Conservation (phyloP, 768 basidiomycete genomes). For the Scleroderma bovista region DNA sequence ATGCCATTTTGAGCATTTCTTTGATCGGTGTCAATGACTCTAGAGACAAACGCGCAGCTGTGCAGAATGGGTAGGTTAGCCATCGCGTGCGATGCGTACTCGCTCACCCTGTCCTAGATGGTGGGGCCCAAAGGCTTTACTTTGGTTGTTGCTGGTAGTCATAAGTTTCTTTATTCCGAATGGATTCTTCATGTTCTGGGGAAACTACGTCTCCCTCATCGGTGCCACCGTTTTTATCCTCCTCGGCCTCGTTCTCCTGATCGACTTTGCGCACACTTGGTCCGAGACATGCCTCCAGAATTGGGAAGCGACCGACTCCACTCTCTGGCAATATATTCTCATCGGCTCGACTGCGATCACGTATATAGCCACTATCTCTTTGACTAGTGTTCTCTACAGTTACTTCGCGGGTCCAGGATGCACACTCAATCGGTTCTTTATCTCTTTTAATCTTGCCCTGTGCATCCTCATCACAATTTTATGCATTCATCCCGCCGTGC, state of each 20-base stretch:
- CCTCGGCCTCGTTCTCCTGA: slow-evolving; percentile 91
- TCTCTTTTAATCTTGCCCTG: slow-evolving; percentile 86
- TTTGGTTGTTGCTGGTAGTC: slow-evolving; percentile 79
- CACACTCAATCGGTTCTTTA: slow-evolving; percentile 93
- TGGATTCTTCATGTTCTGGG: slow-evolving; percentile 97
- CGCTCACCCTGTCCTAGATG: slow-evolving; percentile 49
- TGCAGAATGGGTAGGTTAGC: slow-evolving; percentile 85
- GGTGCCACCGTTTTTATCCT: slow-evolving; percentile 95
- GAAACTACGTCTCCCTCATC: slow-evolving; percentile 85
- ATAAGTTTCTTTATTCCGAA: slow-evolving; percentile 95
- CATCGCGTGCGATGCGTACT: slow-evolving; percentile 3
- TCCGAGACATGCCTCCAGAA: slow-evolving; percentile 94
- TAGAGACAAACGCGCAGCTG: slow-evolving; percentile 84
- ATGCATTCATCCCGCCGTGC: slow-evolving; percentile 80
- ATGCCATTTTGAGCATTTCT: slow-evolving; percentile 70
- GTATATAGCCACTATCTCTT: slow-evolving; percentile 77
- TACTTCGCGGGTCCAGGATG: slow-evolving; percentile 89
- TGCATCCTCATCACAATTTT: slow-evolving; percentile 75
- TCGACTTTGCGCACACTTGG: slow-evolving; percentile 99
- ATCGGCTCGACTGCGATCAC: slow-evolving; percentile 88
- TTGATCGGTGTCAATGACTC: slow-evolving; percentile 89
- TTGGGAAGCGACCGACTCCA: slow-evolving; percentile 85
- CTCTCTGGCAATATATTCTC: slow-evolving; percentile 94
- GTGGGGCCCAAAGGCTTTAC: slow-evolving; percentile 96
- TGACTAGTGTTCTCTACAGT: slow-evolving; percentile 85